These are phyloP conservation scores for Sclerotinia sclerotiorum DNA, from an alignment of 2,329 filamentous ascomycete species.

Conservation along the genomic window DNA sequence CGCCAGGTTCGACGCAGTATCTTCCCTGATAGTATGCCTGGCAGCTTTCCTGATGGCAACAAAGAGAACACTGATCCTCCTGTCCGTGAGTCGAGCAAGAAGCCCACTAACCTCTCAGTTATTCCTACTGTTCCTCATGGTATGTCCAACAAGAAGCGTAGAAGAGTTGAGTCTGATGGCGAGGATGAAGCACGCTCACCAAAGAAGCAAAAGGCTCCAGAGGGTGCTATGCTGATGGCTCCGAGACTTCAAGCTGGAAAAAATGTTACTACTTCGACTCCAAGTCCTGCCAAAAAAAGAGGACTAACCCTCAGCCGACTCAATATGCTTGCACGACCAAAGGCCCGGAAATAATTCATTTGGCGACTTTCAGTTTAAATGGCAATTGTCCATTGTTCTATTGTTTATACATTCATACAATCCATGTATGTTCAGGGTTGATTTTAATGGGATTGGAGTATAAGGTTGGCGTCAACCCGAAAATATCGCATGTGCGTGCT, in stretches of 20 bases:
- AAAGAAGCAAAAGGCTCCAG: slow-evolving; percentile 56
- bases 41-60: slow-evolving; percentile 54
- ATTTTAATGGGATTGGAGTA: slow-evolving; percentile 21
- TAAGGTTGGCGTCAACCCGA: slow-evolving; percentile 21
- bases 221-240: slow-evolving; percentile 37
- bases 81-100: slow-evolving; percentile 31
- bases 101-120: slow-evolving; percentile 11
- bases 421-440: slow-evolving; percentile 15
- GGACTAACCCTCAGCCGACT: slow-evolving; percentile 59
- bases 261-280: slow-evolving; percentile 36
- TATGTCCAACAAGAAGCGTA: slow-evolving; percentile 65
- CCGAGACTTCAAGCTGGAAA: slow-evolving; percentile 36
- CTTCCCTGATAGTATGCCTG: slow-evolving; percentile 51
- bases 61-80: slow-evolving; percentile 53
- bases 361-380: slow-evolving; percentile 8
- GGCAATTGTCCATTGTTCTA: slow-evolving; percentile 18
- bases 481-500: slow-evolving; percentile 13
- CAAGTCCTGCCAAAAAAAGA: slow-evolving; percentile 50
- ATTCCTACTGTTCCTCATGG: slow-evolving; percentile 55
- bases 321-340: slow-evolving; percentile 61
- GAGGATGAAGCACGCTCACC: slow-evolving; percentile 55
- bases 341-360: slow-evolving; percentile 50
- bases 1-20: slow-evolving; percentile 59
- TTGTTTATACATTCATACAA: slow-evolving; percentile 22
- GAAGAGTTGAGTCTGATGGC: slow-evolving; percentile 57